A percentile compares a stretch with the other conserved stretches of the same genome.
Evolutionary conservation across 495 filamentous ascomycete species (phyloP).

Genomic region (Penicillium bialowiezense): DNA sequence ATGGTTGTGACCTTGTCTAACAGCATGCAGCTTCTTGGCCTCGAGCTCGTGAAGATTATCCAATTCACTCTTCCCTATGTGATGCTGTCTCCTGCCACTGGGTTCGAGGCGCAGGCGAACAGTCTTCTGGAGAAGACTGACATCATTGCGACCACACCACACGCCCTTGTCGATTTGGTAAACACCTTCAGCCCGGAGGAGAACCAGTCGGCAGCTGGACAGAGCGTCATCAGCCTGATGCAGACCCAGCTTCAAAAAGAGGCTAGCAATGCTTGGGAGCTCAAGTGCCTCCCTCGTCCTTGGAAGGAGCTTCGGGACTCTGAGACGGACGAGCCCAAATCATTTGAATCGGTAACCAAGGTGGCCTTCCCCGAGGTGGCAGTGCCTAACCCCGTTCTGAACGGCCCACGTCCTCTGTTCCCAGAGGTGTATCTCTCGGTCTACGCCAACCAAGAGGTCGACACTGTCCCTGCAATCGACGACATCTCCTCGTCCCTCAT

Average conservation of each 20-base stretch:
- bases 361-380: slow-evolving; percentile 70
- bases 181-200: slow-evolving; percentile 71
- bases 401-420: slow-evolving; percentile 74
- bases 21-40: slow-evolving; percentile 50
- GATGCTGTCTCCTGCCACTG: slow-evolving; percentile 65
- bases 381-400: slow-evolving; percentile 69
- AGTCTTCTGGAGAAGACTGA: slow-evolving; percentile 89
- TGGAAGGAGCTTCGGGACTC: slow-evolving; percentile 61
- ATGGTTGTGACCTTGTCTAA: slow-evolving; percentile 16
- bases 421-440: slow-evolving; percentile 94
- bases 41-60: slow-evolving; percentile 95
- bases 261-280: slow-evolving; percentile 63
- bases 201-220: slow-evolving; percentile 48
- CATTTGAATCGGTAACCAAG: slow-evolving; percentile 58
- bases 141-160: slow-evolving; percentile 81
- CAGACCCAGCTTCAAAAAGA: slow-evolving; percentile 81
- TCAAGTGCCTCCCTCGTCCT: slow-evolving; percentile 80
- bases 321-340: slow-evolving; percentile 36
- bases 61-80: slow-evolving; percentile 90
- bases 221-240: slow-evolving; percentile 77
- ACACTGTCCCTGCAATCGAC: slow-evolving; percentile 78
- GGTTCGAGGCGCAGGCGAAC: slow-evolving; percentile 64
- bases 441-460: slow-evolving; percentile 81
- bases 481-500: slow-evolving; percentile 77
- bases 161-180: slow-evolving; percentile 76